Evolutionary conservation across 163 green algal species (phyloP).

Genomic region (Scenedesmus sp.): DNA sequence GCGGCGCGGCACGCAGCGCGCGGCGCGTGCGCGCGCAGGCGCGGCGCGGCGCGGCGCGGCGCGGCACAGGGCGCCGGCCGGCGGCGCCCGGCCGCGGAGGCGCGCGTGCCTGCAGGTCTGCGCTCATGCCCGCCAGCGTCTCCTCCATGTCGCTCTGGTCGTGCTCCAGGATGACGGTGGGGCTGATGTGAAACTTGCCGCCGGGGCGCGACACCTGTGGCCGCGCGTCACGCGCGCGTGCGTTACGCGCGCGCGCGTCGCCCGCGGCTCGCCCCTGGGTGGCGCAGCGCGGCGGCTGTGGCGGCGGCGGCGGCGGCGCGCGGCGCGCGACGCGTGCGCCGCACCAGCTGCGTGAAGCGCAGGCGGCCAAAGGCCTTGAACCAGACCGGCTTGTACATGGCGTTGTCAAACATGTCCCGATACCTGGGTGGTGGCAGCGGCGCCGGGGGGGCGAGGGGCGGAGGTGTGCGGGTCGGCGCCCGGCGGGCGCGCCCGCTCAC

Average conservation of each 20-base stretch:
- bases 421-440: too few species aligned
- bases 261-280: background rate
- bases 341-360: constrained; percentile 35
- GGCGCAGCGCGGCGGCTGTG: background rate
- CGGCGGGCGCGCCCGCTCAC: too few species aligned
- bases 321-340: background rate
- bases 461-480: too few species aligned
- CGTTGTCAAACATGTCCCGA: constrained; percentile 42
- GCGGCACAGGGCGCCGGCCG: too few species aligned
- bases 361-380: constrained; percentile 40
- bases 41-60: too few species aligned
- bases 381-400: constrained; percentile 45
- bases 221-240: background rate
- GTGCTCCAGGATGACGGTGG: constrained; percentile 16
- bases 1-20: background rate
- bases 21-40: background rate
- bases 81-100: too few species aligned
- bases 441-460: too few species aligned
- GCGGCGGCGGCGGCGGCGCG: too few species aligned
- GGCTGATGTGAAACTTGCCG: constrained; percentile 16
- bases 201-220: constrained; percentile 26
- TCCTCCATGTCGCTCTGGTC: constrained; percentile 38
- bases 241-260: too few species aligned
- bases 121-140: constrained; percentile 2
- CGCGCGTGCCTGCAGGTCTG: background rate